Base-by-base conservation (phyloP, 2,329 filamentous ascomycete genomes). In the Trichoderma oligosporum region DNA sequence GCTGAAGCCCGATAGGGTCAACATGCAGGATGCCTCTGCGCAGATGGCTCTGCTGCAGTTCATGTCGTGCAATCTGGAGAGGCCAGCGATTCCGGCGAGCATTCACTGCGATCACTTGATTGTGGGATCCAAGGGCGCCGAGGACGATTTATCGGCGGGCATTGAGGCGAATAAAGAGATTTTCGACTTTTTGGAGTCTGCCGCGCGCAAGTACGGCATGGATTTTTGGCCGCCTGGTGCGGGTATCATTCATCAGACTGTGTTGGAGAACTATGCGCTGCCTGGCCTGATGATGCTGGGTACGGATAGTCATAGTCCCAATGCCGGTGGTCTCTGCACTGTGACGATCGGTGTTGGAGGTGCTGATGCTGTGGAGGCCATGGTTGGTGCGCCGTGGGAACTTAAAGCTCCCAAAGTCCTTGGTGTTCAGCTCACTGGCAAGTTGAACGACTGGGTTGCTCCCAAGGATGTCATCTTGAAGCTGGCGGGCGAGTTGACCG, bases 101-200 rank as follows among this genome's bases (percentile, higher is more conserved):
- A 97, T 97, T 65, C 94, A 99, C 78, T 99, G 94, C 75, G 94
- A 99, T 77, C 94, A 99, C 74, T 87, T 99, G 85, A 97, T 99
- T 75, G 93, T 97, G 27, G 94, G 93, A 57, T 87, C 95, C 74
- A 88, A 86, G 70, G 94, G 94, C 59, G 94, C 93, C 33, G 87
- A 93, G 66, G 82, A 85, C 22, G 94, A 99, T 75, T 76, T 99
- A 61, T 83, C 87, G 25, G 84, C 87, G 29, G 94, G 91, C 39
- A 95, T 99, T 61, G 81, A 87, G 73, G 88, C 89, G 45, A 99
- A 99, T 74, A 91, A 91, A 72, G 94, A 99, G 78, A 92, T 99
- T 0, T 99, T 97, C 70, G 91, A 96, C 74, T 99, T 99, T 72
- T 75, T 99, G 57, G 93, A 97, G 79, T 95, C 89, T 54, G 94